Conservation (phyloP, 2,329 filamentous ascomycete species). For the Colletotrichum paranaense region DNA sequence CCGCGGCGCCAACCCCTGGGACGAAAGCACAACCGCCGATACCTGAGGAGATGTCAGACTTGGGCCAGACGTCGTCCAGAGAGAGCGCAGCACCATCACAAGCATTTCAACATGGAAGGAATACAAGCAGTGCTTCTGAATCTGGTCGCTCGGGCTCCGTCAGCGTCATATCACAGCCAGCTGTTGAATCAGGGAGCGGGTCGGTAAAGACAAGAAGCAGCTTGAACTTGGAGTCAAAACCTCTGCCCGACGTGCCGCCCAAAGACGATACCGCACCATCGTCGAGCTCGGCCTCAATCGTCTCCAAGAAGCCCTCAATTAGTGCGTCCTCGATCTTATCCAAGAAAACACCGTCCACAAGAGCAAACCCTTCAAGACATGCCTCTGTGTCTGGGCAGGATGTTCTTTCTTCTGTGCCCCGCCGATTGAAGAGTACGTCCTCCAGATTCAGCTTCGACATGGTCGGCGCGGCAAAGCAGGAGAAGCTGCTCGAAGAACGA, state of each 20-base stretch:
- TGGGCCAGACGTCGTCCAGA: slow-evolving; percentile 37
- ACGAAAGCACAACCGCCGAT: slow-evolving; percentile 20
- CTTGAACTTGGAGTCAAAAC: slow-evolving; percentile 31
- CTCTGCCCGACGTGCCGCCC: slow-evolving; percentile 48
- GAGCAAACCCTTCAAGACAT: slow-evolving; percentile 61
- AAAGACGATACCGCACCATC: slow-evolving; percentile 47
- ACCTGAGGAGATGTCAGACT: slow-evolving; percentile 24
- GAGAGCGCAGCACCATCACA: slow-evolving; percentile 32
- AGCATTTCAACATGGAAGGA: slow-evolving; percentile 12
- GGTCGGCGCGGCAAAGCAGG: slow-evolving; percentile 74
- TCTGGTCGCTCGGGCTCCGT: slow-evolving; percentile 40
- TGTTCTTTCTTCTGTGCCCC: slow-evolving; percentile 63
- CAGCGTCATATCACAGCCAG: slow-evolving; percentile 41
- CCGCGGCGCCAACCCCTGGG: not conserved
- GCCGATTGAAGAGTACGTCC: slow-evolving; percentile 80
- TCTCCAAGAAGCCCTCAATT: slow-evolving; percentile 46
- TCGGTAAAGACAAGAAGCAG: slow-evolving; percentile 38
- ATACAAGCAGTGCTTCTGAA: slow-evolving; percentile 45
- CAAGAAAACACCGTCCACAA: slow-evolving; percentile 47
- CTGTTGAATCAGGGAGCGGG: slow-evolving; percentile 42
- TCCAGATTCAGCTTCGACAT: slow-evolving; percentile 88
- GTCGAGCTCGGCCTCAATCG: slow-evolving; percentile 45
- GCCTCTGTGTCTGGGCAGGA: slow-evolving; percentile 61
- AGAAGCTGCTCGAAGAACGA: slow-evolving; percentile 78
- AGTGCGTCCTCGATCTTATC: slow-evolving; percentile 39